A percentile compares a stretch with the other conserved stretches of the same genome.
These are phyloP conservation scores for Forsythia suspensa DNA, from an alignment of 257 asterid genomes.

Conservation along the genomic window DNA sequence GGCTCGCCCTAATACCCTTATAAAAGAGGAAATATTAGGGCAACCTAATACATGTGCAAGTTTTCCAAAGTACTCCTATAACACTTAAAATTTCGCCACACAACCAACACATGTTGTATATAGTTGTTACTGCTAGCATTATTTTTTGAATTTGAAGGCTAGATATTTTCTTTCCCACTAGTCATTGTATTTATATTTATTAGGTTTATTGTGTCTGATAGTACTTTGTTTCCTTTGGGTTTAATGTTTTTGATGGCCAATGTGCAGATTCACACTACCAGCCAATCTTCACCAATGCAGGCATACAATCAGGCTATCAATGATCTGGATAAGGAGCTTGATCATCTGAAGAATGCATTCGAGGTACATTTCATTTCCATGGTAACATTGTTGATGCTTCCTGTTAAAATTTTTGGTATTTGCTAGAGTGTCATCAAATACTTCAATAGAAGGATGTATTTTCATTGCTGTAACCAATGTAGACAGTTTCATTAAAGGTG, in stretches of 20 bases:
- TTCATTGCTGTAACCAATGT: not conserved
- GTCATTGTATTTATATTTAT: not conserved
- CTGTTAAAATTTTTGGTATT: not conserved
- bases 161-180: not conserved
- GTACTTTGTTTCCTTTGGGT: not conserved
- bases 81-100: too few relatives aligned
- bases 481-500: not conserved
- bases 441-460: not conserved
- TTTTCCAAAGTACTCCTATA: too few relatives aligned
- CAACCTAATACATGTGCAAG: too few relatives aligned
- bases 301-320: slow-evolving; percentile 97
- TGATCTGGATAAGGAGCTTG: slow-evolving; percentile 93
- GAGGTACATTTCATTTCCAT: slow-evolving; percentile 45
- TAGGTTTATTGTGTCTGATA: not conserved
- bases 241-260: slow-evolving; percentile 18
- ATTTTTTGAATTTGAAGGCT: too few relatives aligned
- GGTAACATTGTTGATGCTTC: not conserved
- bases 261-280: slow-evolving; percentile 84
- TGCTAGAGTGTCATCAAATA: not conserved
- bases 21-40: too few relatives aligned
- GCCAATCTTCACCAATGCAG: slow-evolving; percentile 99
- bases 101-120: too few relatives aligned
- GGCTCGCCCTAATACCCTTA: too few relatives aligned
- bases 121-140: not conserved
- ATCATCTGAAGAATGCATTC: slow-evolving; percentile 75